Conservation (phyloP, 352 stramenopile genomes). For the Bremia lactucae region DNA sequence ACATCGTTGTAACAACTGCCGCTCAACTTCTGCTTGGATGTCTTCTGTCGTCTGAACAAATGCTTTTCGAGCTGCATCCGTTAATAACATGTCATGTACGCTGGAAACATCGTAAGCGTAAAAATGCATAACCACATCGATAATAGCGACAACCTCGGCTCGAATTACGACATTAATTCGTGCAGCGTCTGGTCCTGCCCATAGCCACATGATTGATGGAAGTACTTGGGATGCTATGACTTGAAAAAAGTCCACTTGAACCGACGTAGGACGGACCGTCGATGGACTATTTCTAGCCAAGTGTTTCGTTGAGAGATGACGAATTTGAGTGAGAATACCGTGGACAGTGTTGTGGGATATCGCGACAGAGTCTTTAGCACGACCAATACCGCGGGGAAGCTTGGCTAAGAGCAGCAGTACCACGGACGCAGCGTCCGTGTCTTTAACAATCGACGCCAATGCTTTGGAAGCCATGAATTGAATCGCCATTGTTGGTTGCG, state of each 20-base stretch:
- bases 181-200: conserved; percentile 13
- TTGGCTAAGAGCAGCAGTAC: conserved; percentile 24
- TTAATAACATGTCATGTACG: conserved; percentile 7
- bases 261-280: neutral
- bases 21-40: conserved; percentile 20
- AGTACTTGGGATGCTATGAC: conserved; percentile 27
- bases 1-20: conserved; percentile 24
- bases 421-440: conserved; percentile 37
- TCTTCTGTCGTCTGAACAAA: conserved; percentile 7
- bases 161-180: conserved; percentile 29
- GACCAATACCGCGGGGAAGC: conserved; percentile 31
- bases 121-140: conserved; percentile 32
- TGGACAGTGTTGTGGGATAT: conserved; percentile 53
- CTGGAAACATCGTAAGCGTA: conserved; percentile 7
- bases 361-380: neutral
- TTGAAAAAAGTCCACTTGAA: conserved; percentile 18
- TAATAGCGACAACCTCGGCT: conserved; percentile 37
- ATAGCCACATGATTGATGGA: conserved; percentile 38
- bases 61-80: conserved; percentile 3
- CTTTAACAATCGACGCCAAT: conserved; percentile 53
- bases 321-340: conserved; percentile 50
- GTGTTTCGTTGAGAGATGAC: conserved; percentile 36
- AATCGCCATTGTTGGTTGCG: conserved; percentile 59
- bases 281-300: conserved; percentile 7
- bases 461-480: conserved; percentile 73